phyloP scores from a whole-genome alignment of 768 basidiomycete species.

The Calocera cornea region DNA sequence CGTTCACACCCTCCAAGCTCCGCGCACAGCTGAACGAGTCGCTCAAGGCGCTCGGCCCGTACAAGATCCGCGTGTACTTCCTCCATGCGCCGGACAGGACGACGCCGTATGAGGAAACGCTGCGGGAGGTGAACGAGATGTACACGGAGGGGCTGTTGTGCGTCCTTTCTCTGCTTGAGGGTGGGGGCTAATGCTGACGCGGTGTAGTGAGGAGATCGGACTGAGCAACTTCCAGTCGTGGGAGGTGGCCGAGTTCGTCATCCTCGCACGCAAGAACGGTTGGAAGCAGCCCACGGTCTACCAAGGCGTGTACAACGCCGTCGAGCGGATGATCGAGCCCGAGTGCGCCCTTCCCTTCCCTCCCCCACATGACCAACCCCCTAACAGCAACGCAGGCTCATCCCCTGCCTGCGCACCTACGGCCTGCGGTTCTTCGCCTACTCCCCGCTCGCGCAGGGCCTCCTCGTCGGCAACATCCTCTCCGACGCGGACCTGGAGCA shows the following conservation, averaged over 20 bases:
- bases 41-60: constrained; percentile 31
- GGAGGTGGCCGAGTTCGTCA: constrained; percentile 29
- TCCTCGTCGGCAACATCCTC: constrained; percentile 7
- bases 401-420: constrained; percentile 30
- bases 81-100: constrained; percentile 48
- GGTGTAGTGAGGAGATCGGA: constrained; percentile 40
- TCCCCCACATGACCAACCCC: constrained; percentile 21
- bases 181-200: not conserved
- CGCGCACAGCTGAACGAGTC: constrained; percentile 36
- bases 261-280: not conserved
- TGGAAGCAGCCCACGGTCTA: not conserved
- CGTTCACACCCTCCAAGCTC: constrained; percentile 30
- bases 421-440: constrained; percentile 9
- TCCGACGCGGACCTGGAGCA: constrained; percentile 34
- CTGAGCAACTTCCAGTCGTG: constrained; percentile 47
- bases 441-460: not conserved
- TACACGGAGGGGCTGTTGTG: constrained; percentile 47
- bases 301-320: not conserved
- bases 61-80: constrained; percentile 41
- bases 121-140: constrained; percentile 40
- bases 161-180: constrained; percentile 11
- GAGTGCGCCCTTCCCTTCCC: not conserved
- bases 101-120: constrained; percentile 43
- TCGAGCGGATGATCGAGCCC: not conserved
- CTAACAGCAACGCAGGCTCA: not conserved